Evolutionary conservation across 2,329 filamentous ascomycete genomes (phyloP).

Genomic region (Penicillium sp.): DNA sequence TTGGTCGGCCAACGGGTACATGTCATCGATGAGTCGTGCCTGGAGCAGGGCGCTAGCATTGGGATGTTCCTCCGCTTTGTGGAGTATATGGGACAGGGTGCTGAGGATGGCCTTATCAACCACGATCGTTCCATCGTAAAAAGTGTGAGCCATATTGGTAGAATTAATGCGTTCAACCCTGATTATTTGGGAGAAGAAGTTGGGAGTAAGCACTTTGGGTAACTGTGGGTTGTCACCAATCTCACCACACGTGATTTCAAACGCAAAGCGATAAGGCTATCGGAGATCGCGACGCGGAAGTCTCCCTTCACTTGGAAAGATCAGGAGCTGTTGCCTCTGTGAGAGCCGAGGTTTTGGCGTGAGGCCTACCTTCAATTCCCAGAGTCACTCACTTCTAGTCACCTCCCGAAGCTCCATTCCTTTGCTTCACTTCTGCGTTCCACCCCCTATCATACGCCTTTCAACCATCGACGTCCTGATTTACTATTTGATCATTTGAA

Average conservation of each 20-base stretch:
- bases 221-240: too few species aligned
- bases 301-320: background rate
- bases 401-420: background rate
- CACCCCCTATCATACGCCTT: background rate
- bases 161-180: too few species aligned
- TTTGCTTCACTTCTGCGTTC: background rate
- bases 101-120: conserved; percentile 23
- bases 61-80: conserved; percentile 21
- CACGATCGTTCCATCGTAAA: conserved; percentile 29
- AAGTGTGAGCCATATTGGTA: conserved; percentile 9
- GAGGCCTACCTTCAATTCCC: background rate
- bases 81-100: conserved; percentile 29
- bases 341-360: background rate
- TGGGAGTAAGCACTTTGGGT: too few species aligned
- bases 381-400: background rate
- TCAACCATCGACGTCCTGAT: background rate
- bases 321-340: background rate
- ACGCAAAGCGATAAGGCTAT: conserved; percentile 1
- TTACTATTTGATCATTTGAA: background rate
- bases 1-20: conserved; percentile 25
- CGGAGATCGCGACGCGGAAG: background rate
- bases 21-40: conserved; percentile 21
- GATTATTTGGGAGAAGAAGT: too few species aligned
- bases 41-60: conserved; percentile 13
- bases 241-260: background rate